Base-by-base conservation (phyloP, 352 stramenopile species). In the Thraustochytrium sp. region DNA sequence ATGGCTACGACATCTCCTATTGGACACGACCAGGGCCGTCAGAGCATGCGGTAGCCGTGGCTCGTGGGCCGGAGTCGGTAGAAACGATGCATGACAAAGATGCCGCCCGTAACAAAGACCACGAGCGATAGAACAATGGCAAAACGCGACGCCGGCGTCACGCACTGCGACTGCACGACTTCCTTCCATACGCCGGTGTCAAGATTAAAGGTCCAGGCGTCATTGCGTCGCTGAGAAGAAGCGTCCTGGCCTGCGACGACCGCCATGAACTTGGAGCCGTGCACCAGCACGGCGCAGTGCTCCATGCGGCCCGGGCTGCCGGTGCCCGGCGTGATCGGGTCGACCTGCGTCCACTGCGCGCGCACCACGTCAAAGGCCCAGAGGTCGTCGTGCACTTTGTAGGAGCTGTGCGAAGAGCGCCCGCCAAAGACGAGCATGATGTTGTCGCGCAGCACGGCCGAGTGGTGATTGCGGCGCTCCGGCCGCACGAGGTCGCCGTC, bases 371-470 rank as follows among this genome's bases (percentile, higher is more conserved):
- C 53, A 51, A 65, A 80, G 4, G 53, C 53, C 68, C 68, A 80
- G 1, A 80, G 68, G 51, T 80, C 68, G 34, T 80, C 29, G 42
- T 80, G 68, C 1, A 63, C 68, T 13, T 18, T 26, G 37, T 61
- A 68, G 11, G 42, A 63, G 46, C 11, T 51, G 31, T 80, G 68
- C 46, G 53, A 80, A 16, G 68, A 80, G 9, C 68, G 34, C 21
- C 68, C 68, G 49, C 68, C 68, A 44, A 63, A 80, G 16, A 80
- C 49, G 31, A 65, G 40, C 68, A 80, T 80, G 46, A 64, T 49
- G 37, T 80, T 64, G 11, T 64, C 68, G 18, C 40, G 42, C 3
- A 80, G 26, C 3, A 80, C 51, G 11, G 68, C 68, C 3, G 42
- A 37, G 31, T 80, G 68, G 8, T 80, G 68, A n/a, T 80, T 80